Conservation (phyloP, 805 yeast species). For the Zygosaccharomyces kombuchaensis region DNA sequence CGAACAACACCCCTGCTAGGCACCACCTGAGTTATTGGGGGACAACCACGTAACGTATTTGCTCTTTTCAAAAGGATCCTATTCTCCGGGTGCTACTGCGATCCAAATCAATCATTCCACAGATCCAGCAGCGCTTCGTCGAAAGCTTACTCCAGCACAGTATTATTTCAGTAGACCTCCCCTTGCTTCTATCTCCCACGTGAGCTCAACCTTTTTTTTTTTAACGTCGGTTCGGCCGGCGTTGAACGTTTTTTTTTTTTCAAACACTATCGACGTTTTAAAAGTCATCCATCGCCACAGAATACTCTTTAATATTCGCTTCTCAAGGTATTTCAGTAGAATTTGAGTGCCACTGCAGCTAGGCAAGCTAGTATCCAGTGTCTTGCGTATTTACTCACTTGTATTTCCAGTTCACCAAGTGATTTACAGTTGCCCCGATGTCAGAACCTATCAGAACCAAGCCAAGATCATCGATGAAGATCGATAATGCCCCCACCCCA, state of each 20-base stretch:
- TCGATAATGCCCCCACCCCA: constrained; percentile 94
- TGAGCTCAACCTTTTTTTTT: neutral
- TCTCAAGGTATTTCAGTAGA: neutral
- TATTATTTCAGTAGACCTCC: neutral
- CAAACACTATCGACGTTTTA: neutral
- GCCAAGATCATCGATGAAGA: constrained; percentile 49
- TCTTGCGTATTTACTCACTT: neutral
- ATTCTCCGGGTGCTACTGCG: too few relatives aligned
- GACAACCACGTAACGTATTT: too few relatives aligned
- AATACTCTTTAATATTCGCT: neutral
- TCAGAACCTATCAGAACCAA: constrained; percentile 80
- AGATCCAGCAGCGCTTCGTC: too few relatives aligned
- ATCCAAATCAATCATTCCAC: too few relatives aligned
- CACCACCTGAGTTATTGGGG: too few relatives aligned
- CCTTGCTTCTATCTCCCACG: neutral
- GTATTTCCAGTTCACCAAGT: neutral
- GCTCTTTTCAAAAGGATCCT: too few relatives aligned
- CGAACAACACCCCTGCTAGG: too few relatives aligned
- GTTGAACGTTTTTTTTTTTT: neutral
- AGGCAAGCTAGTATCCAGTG: neutral
- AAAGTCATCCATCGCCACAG: neutral
- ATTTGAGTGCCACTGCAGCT: neutral
- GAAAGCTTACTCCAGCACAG: neutral
- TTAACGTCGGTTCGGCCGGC: neutral
- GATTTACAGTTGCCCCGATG: constrained; percentile 43